A percentile compares a stretch with the other conserved stretches of the same genome.
phyloP scores from a whole-genome alignment of 1,284 basidiomycete genomes.

The Sanguinoderma infundibulare region DNA sequence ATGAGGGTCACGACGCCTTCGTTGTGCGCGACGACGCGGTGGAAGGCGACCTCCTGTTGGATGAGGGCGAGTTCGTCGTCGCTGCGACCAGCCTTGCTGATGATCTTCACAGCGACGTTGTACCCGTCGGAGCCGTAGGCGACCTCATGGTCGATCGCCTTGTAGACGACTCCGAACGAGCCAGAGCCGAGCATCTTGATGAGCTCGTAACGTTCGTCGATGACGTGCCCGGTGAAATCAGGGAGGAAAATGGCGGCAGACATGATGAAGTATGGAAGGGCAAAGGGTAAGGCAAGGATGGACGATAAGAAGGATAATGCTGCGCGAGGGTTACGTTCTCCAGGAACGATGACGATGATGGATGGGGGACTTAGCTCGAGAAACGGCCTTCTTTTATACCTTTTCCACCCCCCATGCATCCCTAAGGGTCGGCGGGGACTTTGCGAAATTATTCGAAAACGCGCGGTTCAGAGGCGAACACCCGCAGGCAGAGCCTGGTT shows the following conservation, averaged over 20 bases:
- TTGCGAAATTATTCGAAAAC: not conserved
- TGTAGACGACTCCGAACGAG: too few relatives aligned
- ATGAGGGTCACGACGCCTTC: too few relatives aligned
- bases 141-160: too few relatives aligned
- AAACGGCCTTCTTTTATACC: not conserved
- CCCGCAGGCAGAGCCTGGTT: not conserved
- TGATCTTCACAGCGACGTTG: too few relatives aligned
- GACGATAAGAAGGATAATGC: not conserved
- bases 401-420: not conserved
- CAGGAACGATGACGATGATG: not conserved
- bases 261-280: not conserved
- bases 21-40: too few relatives aligned
- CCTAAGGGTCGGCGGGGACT: not conserved
- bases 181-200: slow-evolving; percentile 6
- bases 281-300: not conserved
- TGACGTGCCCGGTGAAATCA: not conserved
- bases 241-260: not conserved
- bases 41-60: too few relatives aligned
- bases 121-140: too few relatives aligned
- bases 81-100: too few relatives aligned
- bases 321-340: not conserved
- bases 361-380: not conserved
- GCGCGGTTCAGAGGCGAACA: not conserved
- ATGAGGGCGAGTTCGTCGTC: too few relatives aligned
- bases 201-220: slow-evolving; percentile 12